phyloP scores from a whole-genome alignment of 331 rosid species.

The Rhamnella rubrinervis region DNA sequence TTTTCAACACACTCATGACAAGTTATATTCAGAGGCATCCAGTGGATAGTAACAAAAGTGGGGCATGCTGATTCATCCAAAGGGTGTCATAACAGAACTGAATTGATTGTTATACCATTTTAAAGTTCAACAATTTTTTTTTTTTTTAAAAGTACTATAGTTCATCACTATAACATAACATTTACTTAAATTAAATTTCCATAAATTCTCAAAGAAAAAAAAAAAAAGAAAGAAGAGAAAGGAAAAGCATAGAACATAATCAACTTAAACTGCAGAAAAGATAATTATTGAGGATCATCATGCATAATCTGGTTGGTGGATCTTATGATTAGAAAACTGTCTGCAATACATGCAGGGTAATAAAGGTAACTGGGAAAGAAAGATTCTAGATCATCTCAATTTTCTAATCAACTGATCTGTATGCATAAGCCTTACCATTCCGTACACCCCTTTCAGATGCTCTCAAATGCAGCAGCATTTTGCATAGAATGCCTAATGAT shows the following conservation, averaged over 20 bases:
- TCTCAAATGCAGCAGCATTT: constrained; percentile 68
- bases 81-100: not conserved
- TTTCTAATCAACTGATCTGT: not conserved
- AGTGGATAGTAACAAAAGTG: not conserved
- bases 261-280: too few relatives aligned
- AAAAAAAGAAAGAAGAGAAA: too few relatives aligned
- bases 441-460: constrained; percentile 47
- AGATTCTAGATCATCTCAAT: not conserved
- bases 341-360: not conserved
- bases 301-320: not conserved
- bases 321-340: not conserved
- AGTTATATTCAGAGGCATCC: not conserved
- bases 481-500: constrained; percentile 65
- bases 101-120: too few relatives aligned
- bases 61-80: not conserved
- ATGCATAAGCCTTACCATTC: constrained; percentile 50
- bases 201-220: too few relatives aligned
- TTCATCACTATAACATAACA: too few relatives aligned
- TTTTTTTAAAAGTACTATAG: too few relatives aligned
- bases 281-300: too few relatives aligned
- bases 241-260: too few relatives aligned
- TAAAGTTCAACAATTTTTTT: too few relatives aligned
- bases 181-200: too few relatives aligned
- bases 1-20: not conserved
- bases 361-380: not conserved